Base-by-base conservation (phyloP, 495 filamentous ascomycete species). In the Penicillium silybi region DNA sequence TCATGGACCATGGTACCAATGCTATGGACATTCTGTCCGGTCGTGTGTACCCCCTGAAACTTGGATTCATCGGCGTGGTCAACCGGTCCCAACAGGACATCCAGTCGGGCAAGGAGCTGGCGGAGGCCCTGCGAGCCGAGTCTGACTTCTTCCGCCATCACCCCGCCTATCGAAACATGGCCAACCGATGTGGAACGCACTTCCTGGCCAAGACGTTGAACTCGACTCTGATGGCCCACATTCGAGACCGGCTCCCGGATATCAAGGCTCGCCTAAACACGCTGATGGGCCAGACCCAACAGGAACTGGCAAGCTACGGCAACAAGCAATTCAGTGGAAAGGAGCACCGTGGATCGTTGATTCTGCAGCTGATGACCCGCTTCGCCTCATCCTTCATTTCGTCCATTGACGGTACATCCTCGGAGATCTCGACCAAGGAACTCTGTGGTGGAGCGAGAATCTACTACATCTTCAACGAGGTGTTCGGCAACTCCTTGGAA, bases 381-480 rank as follows among this genome's bases (percentile, higher is more conserved):
- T 99, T 99, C 60, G 93, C 93, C 2, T 90, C 91, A 1, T 95
- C 91, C 2, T 99, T 99, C 73, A 97, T 97, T 63, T 93, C 93
- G 6, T 97, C 93, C 9, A 99, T 99, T 59, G 93, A 99, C 64
- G 93, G 93, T 66, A 97, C 93, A 16, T 96, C 91, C 0, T 95
- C 92, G 19, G 95, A 99, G 62, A 97, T 99, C 53, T 97, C 95
- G 7, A 99, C 93, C 6, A 97, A 97, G 68, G 93, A 99, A 63
- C 85, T 99, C 4, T 96, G 93, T 62, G 93, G 93, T 58, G 93
- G 93, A 52, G 93, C 93, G 16, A 82, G 93, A 20, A 97, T 99
- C 54, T 99, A 99, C 71, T 99, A 99, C 69, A 97, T 99, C 46
- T 99, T 99, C 77, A 99, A 99, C 69, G 96, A 92, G 35, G 95